Evolutionary conservation across 306 rosid genomes (phyloP), one percentile per base, ranked within the genome.

Genomic region (Biancaea sappan): DNA sequence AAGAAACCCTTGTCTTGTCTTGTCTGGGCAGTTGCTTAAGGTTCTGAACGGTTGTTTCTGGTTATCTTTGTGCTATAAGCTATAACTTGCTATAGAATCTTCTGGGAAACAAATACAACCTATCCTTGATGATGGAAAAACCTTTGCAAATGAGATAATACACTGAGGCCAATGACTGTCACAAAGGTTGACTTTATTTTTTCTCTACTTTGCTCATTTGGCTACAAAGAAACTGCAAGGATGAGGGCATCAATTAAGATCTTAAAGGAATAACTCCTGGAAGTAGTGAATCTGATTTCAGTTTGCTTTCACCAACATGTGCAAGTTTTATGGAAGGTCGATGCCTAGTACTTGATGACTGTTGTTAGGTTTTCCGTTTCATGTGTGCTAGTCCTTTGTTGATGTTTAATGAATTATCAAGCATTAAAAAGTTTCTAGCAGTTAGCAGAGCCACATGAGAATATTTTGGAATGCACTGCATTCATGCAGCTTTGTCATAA

Each of bases 251-350:
- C 2, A 38, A 38, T 31, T 31, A 31, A 31, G 46, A 11, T 41
- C 46, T 41, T 41, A 12, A 41, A 11, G 46, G 16, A 11, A 11
- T 41, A 12, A 41, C 22, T 73, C 31, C 16, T n/a, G n/a, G n/a
- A 63, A 63, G 40, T 31, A 21, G 19, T 43, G 11, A 44, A 25
- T 66, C 12, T 34, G 71, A 13, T 66, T 65, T 76, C 69, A 65
- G 1, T 28, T 53, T n/a, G 70, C 26, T 61, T 44, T 15, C 52
- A 62, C 43, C 63, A 11, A 50, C 52, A 26, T 62, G 46, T 52
- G 26, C 48, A 34, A 34, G 66, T 63, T 38, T 37, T 18, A 52
- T 19, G 29, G 31, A 5, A 5, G 46, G 43, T 38, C 2, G 31
- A 44, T 38, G 43, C 12, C 46, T 38, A 9, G 13, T 18, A 18